phyloP scores from a whole-genome alignment of 2,329 filamentous ascomycete species.

The Ophiocordyceps camponoti-floridani region DNA sequence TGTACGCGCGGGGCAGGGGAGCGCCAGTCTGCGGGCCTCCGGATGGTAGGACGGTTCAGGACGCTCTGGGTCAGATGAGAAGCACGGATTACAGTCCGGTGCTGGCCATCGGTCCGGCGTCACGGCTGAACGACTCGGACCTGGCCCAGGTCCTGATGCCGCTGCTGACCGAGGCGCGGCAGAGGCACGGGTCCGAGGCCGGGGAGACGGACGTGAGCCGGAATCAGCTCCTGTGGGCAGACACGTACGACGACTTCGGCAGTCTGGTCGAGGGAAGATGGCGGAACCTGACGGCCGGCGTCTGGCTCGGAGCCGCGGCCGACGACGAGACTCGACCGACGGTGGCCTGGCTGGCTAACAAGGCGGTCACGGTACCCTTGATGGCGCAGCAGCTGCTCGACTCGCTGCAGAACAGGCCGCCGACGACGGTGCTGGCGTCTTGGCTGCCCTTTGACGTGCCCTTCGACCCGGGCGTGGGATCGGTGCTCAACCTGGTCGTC shows the following conservation, averaged over 20 bases:
- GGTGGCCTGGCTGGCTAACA: conserved; percentile 53
- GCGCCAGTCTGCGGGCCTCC: conserved; percentile 33
- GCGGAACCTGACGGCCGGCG: conserved; percentile 52
- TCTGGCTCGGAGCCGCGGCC: conserved; percentile 48
- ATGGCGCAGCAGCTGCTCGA: conserved; percentile 49
- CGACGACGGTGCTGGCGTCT: conserved; percentile 50
- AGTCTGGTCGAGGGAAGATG: conserved; percentile 43
- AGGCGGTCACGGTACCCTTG: conserved; percentile 36
- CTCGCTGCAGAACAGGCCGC: conserved; percentile 36
- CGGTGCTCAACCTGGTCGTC: conserved; percentile 60
- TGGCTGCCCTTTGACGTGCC: conserved; percentile 64
- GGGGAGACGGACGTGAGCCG: conserved; percentile 3
- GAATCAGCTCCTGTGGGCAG: conserved; percentile 30
- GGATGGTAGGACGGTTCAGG: conserved; percentile 22
- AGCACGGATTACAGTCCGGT: conserved; percentile 1
- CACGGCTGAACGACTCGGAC: conserved; percentile 16
- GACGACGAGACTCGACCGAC: conserved; percentile 40
- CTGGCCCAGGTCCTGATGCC: conserved; percentile 20
- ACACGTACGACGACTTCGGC: conserved; percentile 52
- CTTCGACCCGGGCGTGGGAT: conserved; percentile 48
- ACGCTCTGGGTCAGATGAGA: conserved; percentile 18
- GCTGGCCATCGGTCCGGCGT: conserved; percentile 16
- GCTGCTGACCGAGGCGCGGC: conserved; percentile 11
- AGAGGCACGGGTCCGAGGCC: not conserved
- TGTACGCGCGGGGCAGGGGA: conserved; percentile 47